Conservation (phyloP, 306 rosid species). For the Prunus persica region DNA sequence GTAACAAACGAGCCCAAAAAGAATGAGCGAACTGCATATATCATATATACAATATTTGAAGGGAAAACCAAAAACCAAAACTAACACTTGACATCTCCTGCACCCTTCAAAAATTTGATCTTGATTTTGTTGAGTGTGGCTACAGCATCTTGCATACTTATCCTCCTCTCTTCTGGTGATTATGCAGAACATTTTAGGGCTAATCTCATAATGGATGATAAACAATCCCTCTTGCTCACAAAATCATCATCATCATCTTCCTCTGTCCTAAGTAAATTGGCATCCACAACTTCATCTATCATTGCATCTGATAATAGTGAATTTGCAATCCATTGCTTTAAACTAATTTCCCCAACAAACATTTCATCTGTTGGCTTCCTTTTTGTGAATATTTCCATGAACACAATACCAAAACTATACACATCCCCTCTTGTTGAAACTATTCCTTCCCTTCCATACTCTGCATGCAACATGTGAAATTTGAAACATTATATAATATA, state of each 20-base stretch:
- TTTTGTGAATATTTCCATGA: constrained; percentile 43
- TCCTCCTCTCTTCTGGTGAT: constrained; percentile 9
- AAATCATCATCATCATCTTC: neutral
- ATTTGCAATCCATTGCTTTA: constrained; percentile 18
- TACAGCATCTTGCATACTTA: neutral
- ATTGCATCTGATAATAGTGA: constrained; percentile 4
- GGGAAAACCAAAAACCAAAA: neutral
- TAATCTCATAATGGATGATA: constrained; percentile 14
- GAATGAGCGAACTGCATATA: too few relatives aligned
- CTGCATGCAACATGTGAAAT: neutral
- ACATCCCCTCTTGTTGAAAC: constrained; percentile 40
- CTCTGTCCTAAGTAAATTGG: neutral
- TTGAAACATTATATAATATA: too few relatives aligned
- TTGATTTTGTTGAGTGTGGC: constrained; percentile 12
- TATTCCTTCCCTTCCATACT: constrained; percentile 33
- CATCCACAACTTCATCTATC: constrained; percentile 1
- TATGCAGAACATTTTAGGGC: constrained; percentile 15
- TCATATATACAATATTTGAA: neutral
- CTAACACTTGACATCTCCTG: neutral
- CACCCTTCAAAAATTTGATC: neutral
- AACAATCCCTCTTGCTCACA: neutral
- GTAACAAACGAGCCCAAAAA: too few relatives aligned
- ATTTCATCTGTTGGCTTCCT: constrained; percentile 40
- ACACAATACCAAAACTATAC: constrained; percentile 39
- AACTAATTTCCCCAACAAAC: constrained; percentile 17